Base-by-base conservation (phyloP, 148 eudicot species). In the Silene uniflora region DNA sequence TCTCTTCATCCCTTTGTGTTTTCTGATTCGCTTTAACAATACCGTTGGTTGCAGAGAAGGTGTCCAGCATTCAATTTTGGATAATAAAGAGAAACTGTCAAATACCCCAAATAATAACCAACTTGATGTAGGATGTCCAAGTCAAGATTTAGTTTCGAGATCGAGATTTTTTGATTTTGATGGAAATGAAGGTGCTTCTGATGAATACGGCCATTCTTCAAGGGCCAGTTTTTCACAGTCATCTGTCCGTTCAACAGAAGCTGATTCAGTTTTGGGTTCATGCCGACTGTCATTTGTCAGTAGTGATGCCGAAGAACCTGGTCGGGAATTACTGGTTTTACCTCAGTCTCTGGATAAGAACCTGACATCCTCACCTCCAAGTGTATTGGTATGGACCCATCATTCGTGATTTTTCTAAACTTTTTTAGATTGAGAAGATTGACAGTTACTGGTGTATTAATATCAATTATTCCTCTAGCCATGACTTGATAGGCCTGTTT, bases 351-450 rank as follows among this genome's bases (percentile, higher is more conserved):
- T 49, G 10, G 78, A 62, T 44, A 73, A 74, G 23, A 71, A 77
- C 62, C 76, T 35, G 47, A 73, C 27, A 21, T 73, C 64, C 5
- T 84, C 88, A 2, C 85, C 86, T 84, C 81, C 83, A 62, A 77
- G 73, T 78, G 78, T 78, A 42, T 67, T 84, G 81, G 96, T 90
- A 85, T 23, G 39, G 39, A 47, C 22, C 59, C 35, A 24, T 14
- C 10, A 22, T 52, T 58, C 73, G 25, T 49, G 35, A 47, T 44
- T 42, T 10, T 2, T 7, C 12, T 13, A 22, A 12, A 25, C 16
- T 17, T 18, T 71, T 23, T 55, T 16, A 54, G 61, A 22, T 17
- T 9, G 22, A 52, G 12, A 25, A 52, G 17, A 25, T 25, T 14
- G 21, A 63, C 27, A 7, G 10, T 24, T 62, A 62, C 62, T 66